Conservation (phyloP, 139 green algal species). For the Yamagishiella unicocca region DNA sequence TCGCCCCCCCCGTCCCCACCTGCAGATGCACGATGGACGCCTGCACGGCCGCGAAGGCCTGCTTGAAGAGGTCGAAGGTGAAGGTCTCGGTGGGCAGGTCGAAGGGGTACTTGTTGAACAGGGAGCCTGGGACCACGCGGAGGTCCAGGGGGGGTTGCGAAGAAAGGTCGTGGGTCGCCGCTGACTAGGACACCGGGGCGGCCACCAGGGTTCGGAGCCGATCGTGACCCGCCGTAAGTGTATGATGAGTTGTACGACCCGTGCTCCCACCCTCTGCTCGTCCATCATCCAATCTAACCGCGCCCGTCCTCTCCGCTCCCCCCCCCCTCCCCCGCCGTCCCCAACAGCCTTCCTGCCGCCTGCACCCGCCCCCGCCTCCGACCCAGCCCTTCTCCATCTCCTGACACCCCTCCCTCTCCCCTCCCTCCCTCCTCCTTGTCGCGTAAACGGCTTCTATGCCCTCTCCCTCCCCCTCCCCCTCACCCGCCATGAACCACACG, state of each 20-base stretch:
- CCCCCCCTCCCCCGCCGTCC: neutral
- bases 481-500: slow-evolving; percentile 64
- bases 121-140: slow-evolving; percentile 31
- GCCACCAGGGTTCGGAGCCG: no score
- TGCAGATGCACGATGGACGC: slow-evolving; percentile 93
- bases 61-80: slow-evolving; percentile 85
- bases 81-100: slow-evolving; percentile 95
- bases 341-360: neutral
- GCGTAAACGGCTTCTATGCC: no score
- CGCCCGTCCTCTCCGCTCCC: neutral
- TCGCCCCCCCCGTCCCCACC: slow-evolving; percentile 28
- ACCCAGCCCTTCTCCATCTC: neutral
- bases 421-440: neutral
- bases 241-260: neutral
- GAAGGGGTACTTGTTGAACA: slow-evolving; percentile 82
- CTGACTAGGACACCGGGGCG: no score
- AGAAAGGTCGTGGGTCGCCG: no score
- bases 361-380: neutral
- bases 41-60: slow-evolving; percentile 94
- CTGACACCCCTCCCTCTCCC: neutral
- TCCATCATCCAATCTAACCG: no score
- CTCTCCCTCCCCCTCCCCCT: neutral
- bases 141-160: no score
- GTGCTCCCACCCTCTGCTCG: no score
- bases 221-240: neutral